Conservation (phyloP, 805 yeast genomes). For the Saturnispora halmiae region DNA sequence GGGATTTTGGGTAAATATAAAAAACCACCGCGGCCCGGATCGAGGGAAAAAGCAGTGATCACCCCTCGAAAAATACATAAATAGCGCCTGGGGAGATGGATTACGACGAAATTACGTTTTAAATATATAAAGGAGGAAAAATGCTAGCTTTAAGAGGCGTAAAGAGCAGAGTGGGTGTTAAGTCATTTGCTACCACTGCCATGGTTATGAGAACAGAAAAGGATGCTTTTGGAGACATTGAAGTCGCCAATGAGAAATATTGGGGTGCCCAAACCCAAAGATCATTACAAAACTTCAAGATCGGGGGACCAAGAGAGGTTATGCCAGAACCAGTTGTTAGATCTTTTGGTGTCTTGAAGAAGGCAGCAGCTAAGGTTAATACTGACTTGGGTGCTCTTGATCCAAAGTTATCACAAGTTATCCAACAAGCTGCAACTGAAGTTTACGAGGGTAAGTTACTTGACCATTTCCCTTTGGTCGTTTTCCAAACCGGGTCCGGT, state of each 20-base stretch:
- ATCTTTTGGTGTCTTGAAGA: conserved; percentile 90
- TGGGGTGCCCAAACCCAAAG: conserved; percentile 99
- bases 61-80: background rate
- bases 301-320: conserved; percentile 84
- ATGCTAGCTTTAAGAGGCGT: conserved; percentile 24
- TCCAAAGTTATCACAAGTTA: conserved; percentile 73
- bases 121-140: background rate
- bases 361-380: conserved; percentile 91
- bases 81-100: background rate
- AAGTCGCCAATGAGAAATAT: conserved; percentile 68
- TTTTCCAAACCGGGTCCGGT: conserved; percentile 98
- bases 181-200: conserved; percentile 26
- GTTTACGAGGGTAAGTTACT: conserved; percentile 85
- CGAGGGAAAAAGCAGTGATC: no score
- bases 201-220: conserved; percentile 58
- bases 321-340: conserved; percentile 86
- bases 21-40: background rate
- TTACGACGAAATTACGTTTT: background rate
- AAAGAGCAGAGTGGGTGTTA: conserved; percentile 15
- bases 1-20: background rate
- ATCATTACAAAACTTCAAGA: conserved; percentile 87
- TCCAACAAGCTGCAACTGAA: conserved; percentile 91
- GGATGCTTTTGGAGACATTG: conserved; percentile 95
- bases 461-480: conserved; percentile 95
- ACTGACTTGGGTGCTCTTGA: conserved; percentile 73